phyloP scores from a whole-genome alignment of 495 filamentous ascomycete genomes.

The Talaromyces proteolyticus region DNA sequence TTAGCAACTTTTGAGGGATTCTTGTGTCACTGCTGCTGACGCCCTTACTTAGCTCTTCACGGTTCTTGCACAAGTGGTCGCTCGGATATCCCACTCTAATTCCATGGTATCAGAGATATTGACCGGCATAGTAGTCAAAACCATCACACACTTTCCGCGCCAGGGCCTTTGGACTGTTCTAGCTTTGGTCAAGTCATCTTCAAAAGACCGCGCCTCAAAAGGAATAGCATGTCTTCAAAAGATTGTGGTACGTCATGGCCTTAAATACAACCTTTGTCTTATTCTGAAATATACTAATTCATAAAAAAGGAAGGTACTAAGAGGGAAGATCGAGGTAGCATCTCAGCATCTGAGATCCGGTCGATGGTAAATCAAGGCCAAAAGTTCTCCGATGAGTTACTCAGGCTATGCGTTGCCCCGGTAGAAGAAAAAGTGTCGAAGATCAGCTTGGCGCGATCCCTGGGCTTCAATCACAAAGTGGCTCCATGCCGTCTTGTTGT shows the following conservation, averaged over 20 bases:
- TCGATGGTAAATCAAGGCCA: slow-evolving; percentile 70
- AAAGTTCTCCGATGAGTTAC: slow-evolving; percentile 75
- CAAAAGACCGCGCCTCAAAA: slow-evolving; percentile 40
- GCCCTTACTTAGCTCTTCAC: slow-evolving; percentile 62
- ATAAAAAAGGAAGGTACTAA: slow-evolving; percentile 39
- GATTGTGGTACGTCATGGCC: slow-evolving; percentile 23
- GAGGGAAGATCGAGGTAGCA: slow-evolving; percentile 29
- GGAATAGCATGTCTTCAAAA: slow-evolving; percentile 45
- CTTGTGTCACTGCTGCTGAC: slow-evolving; percentile 13
- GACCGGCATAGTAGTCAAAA: slow-evolving; percentile 71
- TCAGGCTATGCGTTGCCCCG: slow-evolving; percentile 69
- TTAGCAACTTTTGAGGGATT: background rate
- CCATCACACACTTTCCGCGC: slow-evolving; percentile 72
- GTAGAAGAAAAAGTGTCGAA: slow-evolving; percentile 61
- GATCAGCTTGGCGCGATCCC: slow-evolving; percentile 65
- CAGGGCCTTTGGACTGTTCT: slow-evolving; percentile 93
- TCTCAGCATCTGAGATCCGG: slow-evolving; percentile 51
- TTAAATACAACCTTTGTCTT: too few relatives aligned
- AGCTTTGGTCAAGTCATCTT: slow-evolving; percentile 62
- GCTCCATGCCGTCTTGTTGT: slow-evolving; percentile 82
- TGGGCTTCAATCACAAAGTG: slow-evolving; percentile 78
- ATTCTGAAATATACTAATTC: too few relatives aligned
- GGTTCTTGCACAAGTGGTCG: slow-evolving; percentile 84
- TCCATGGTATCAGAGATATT: slow-evolving; percentile 66
- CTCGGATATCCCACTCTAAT: slow-evolving; percentile 84